A percentile compares a stretch with the other conserved stretches of the same genome.
Evolutionary conservation across 371 early-diverging fungal genomes (phyloP).

Genomic region (Capillidium rhysosporum): DNA sequence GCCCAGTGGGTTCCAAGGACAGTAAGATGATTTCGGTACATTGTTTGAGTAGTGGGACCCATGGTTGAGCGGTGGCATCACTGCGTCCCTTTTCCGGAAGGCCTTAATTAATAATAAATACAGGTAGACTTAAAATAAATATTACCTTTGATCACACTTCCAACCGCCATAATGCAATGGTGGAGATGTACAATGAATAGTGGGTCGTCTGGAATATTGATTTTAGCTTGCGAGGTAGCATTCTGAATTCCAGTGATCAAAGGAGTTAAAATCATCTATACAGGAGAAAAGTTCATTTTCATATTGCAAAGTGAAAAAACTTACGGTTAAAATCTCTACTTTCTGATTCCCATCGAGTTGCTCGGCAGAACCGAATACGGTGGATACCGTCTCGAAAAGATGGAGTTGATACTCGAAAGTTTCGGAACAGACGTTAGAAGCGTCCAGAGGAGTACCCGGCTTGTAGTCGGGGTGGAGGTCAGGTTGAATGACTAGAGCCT

Average conservation of each 20-base stretch:
- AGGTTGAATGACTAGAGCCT: constrained; percentile 9
- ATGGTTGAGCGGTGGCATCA: constrained; percentile 22
- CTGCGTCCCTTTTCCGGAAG: constrained; percentile 49
- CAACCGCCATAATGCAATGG: constrained; percentile 72
- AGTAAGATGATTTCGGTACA: constrained; percentile 60
- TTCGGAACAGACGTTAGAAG: constrained; percentile 24
- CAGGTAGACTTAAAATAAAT: not conserved
- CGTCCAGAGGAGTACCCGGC: constrained; percentile 14
- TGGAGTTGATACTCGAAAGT: constrained; percentile 70
- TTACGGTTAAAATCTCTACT: constrained; percentile 45
- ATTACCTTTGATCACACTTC: constrained; percentile 62
- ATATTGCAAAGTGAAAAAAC: not conserved
- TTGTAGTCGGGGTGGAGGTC: constrained; percentile 21
- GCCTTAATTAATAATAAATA: constrained; percentile 16
- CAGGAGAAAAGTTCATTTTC: not conserved
- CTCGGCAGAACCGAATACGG: constrained; percentile 53
- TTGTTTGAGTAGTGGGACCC: constrained; percentile 52
- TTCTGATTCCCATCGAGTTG: constrained; percentile 42
- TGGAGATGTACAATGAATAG: constrained; percentile 48
- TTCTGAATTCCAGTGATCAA: constrained; percentile 49
- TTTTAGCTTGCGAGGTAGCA: constrained; percentile 19
- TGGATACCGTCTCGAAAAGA: constrained; percentile 80
- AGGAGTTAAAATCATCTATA: constrained; percentile 45
- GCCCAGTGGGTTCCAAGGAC: constrained; percentile 45
- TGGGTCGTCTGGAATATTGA: constrained; percentile 33